Evolutionary conservation across 1,139 yeast species (phyloP), one percentile per base, ranked within the genome.

Genomic region (Blastobotrys apis): DNA sequence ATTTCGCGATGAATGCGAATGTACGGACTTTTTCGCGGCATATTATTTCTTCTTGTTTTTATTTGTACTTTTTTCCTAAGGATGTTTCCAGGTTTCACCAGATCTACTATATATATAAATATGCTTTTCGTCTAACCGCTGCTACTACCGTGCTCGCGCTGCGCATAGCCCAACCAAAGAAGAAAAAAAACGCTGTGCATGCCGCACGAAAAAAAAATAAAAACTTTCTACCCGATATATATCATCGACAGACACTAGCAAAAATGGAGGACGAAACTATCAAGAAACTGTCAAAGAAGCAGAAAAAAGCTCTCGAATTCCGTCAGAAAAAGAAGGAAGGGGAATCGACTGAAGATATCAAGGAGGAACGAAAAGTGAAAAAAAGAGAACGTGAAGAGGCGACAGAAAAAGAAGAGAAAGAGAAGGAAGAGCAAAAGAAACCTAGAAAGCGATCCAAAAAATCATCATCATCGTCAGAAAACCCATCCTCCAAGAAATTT

Each of bases 261-360:
- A n/a, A n/a, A n/a, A n/a, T n/a, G n/a, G n/a, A n/a, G 12, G 15
- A 20, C 19, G 38, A 33, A 5, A 33, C 13, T 30, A 23, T 15
- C 30, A 30, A 40, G 33, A 40, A 41, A 31, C 37, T 44, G 15
- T 32, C 43, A 8, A 50, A 44, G 42, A 48, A 48, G 34, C 48
- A 45, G 45, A 41, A 43, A 37, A 47, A 45, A 38, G 44, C 47
- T n/a, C 25, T 37, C n/a, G 45, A 42, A 30, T 42, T 42, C 23
- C 32, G 45, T 15, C n/a, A 33, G 8, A 43, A 34, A 22, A 37
- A 43, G 16, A 44, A 44, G 52, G 67, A 68, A 44, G 45, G 46
- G 13, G 47, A 49, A 26, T 39, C 43, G 29, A 68, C 70, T 49
- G 79, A 79, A 62, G 70, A 85, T 33, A 81, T 92, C 16, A 51